Percentiles rank a stretch among this genome's conserved stretches.
Evolutionary conservation across 768 basidiomycete species (phyloP).

Genomic region (Amylocystis lapponica): DNA sequence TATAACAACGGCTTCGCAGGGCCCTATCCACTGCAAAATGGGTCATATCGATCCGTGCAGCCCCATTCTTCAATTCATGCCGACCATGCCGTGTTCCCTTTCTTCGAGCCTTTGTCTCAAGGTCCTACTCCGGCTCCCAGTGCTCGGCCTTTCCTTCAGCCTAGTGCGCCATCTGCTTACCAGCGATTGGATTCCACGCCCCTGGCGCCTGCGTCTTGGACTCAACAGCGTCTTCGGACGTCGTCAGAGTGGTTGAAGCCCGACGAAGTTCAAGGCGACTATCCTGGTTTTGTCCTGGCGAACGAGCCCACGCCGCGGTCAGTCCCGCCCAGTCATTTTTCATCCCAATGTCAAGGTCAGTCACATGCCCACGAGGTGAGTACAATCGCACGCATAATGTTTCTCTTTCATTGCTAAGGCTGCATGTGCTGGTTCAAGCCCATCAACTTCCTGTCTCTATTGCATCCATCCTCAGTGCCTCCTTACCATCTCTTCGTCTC

Average conservation of each 20-base stretch:
- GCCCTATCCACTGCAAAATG: conserved; percentile 6
- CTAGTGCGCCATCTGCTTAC: conserved; percentile 32
- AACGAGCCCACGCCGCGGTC: conserved; percentile 13
- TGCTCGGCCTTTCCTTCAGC: conserved; percentile 25
- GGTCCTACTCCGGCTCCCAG: conserved; percentile 31
- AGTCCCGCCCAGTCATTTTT: conserved; percentile 12
- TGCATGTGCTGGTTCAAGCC: conserved; percentile 41
- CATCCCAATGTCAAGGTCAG: conserved; percentile 12
- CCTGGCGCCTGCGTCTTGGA: conserved; percentile 18
- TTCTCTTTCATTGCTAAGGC: not conserved
- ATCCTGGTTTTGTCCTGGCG: not conserved
- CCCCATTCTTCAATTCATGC: not conserved
- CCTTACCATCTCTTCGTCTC: conserved; percentile 78
- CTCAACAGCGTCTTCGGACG: conserved; percentile 12
- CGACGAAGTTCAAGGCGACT: conserved; percentile 14
- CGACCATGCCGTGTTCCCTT: conserved; percentile 28
- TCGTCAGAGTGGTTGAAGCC: conserved; percentile 22
- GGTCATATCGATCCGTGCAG: conserved; percentile 1
- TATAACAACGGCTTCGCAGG: conserved; percentile 17
- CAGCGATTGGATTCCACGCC: conserved; percentile 20
- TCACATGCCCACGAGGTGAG: conserved; percentile 49
- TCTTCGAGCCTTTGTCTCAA: conserved; percentile 53
- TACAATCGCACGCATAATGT: not conserved
- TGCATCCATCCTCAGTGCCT: conserved; percentile 81
- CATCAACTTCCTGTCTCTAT: conserved; percentile 81